Evolutionary conservation across 73 alveolate species (phyloP).

Genomic region (Stentor roeselii): DNA sequence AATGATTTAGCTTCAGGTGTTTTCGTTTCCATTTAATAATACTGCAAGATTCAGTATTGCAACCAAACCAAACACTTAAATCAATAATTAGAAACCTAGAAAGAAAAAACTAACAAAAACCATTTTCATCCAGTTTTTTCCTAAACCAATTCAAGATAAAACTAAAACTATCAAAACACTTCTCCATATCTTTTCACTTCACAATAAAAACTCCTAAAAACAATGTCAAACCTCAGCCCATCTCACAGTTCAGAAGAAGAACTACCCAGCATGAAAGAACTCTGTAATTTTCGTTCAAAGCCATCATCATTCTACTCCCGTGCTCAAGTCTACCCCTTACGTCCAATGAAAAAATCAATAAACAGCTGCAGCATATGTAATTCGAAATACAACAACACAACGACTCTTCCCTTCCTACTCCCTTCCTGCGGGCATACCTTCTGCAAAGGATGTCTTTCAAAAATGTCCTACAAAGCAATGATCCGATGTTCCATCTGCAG

Average conservation of each 20-base stretch:
- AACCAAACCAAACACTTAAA: no score
- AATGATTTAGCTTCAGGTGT: no score
- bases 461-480: background rate
- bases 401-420: background rate
- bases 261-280: background rate
- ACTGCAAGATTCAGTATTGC: no score
- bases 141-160: no score
- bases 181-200: no score
- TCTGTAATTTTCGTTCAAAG: background rate
- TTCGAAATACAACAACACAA: background rate
- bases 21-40: no score
- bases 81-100: no score
- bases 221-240: no score
- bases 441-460: constrained; percentile 1
- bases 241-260: background rate
- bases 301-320: background rate
- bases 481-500: background rate
- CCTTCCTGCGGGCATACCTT: constrained; percentile 25
- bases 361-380: background rate
- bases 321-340: background rate
- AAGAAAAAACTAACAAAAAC: no score
- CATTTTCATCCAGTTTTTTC: no score
- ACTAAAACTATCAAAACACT: no score
- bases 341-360: background rate
- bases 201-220: no score